Evolutionary conservation across 2,329 filamentous ascomycete species (phyloP), one percentile per base, ranked within the genome.

Genomic region (Trichoderma sp.): DNA sequence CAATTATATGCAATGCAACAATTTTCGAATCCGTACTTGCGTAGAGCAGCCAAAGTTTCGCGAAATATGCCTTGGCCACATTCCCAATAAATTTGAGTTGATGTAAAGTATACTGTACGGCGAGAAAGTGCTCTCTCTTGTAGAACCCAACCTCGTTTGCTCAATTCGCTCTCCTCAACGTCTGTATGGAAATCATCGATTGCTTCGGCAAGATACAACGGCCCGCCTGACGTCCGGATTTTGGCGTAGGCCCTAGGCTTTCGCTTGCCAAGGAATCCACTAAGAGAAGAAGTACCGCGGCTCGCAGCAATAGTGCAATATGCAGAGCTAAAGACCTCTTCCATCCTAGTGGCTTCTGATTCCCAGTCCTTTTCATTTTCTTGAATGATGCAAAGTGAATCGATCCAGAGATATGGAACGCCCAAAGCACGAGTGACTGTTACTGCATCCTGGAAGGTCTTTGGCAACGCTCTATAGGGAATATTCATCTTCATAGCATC

Each of bases 111-210:
- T 16, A 86, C 82, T 0, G 82, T 83, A 6, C 85, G 80, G 7
- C 81, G 80, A 0, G 84, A 80, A 3, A 86, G 77, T 0, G 80
- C 81, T 21, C 81, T 78, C 75, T 86, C 85, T 75, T 86, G 85
- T 3, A 85, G 63, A 0, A 85, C 85, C 85, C 85, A 86, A 0
- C 82, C 85, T 1, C 85, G 79, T 6, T 74, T 77, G 69, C 81
- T 84, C 3, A 87, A 76, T 1, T 76, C 16, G 0, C 81, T 78
- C 0, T 81, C 64, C 1, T 81, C 77, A 0, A 86, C 84, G 12
- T 86, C 75, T 66, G 5, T 16, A 12, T 67, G 64, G 38, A 67
- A 67, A 16, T 67, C 29, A 18, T 67, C 64, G 27, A 67, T 67
- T 7, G 38, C 27, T 38, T 67, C 45, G 18, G 64, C 64, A 11